Evolutionary conservation across 441 rosid species (phyloP).

Genomic region (Eruca vesicaria): DNA sequence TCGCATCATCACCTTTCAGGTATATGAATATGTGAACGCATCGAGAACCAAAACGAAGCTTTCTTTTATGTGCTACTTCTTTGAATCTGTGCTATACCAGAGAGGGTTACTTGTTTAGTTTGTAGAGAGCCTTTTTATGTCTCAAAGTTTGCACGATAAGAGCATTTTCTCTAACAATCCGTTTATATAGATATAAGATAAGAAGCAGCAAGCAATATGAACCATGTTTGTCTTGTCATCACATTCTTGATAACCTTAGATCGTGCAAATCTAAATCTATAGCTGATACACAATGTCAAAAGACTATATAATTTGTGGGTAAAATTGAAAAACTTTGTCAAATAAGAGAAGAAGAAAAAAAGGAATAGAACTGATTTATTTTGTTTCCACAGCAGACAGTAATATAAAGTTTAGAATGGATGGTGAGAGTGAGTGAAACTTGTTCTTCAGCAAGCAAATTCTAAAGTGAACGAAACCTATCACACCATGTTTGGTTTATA

Average conservation of each 20-base stretch:
- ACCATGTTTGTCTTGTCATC: not conserved
- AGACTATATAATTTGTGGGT: not conserved
- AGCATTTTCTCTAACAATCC: not conserved
- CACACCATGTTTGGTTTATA: not conserved
- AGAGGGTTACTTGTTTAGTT: not conserved
- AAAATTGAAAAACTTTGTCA: not conserved
- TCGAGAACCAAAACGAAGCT: constrained; percentile 7
- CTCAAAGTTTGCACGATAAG: not conserved
- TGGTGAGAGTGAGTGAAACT: not conserved
- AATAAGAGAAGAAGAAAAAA: not conserved
- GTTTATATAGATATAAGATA: not conserved
- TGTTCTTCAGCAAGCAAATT: not conserved
- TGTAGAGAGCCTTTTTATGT: not conserved
- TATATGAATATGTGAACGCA: not conserved
- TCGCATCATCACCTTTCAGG: constrained; percentile 1
- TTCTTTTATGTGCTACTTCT: constrained; percentile 3
- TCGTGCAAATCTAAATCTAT: not conserved
- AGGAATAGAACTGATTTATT: not conserved
- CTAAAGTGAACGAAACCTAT: not conserved
- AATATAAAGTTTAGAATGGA: not conserved
- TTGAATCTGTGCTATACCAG: not conserved
- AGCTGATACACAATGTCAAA: not conserved
- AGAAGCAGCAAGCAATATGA: not conserved
- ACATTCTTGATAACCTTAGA: not conserved
- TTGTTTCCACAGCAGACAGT: not conserved